Evolutionary conservation across 2,329 filamentous ascomycete species (phyloP).

Genomic region (Talaromyces sp.): DNA sequence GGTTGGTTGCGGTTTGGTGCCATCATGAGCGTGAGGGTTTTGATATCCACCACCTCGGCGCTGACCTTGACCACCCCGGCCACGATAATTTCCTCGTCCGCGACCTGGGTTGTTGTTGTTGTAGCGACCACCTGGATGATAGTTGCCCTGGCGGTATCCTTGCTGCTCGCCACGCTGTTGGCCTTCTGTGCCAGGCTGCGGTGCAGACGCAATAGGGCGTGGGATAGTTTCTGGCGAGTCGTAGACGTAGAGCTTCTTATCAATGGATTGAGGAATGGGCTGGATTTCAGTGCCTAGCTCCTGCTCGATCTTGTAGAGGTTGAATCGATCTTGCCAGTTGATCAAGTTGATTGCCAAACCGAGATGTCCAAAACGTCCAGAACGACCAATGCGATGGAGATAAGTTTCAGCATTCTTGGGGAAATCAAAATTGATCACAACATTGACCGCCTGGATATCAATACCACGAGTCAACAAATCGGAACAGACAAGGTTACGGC

Average conservation of each 20-base stretch:
- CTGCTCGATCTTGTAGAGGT: conserved; percentile 96
- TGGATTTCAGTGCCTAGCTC: conserved; percentile 96
- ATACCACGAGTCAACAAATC: conserved; percentile 97
- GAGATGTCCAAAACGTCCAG: conserved; percentile 92
- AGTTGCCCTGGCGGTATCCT: conserved; percentile 31
- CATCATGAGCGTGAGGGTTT: conserved; percentile 28
- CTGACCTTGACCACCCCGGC: conserved; percentile 38
- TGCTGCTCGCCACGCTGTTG: conserved; percentile 28
- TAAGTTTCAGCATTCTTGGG: conserved; percentile 99
- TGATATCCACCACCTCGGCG: conserved; percentile 33
- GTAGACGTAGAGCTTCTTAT: conserved; percentile 98
- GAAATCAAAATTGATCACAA: conserved; percentile 99
- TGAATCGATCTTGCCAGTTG: conserved; percentile 99
- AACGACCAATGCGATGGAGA: conserved; percentile 95
- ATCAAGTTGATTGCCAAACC: conserved; percentile 98
- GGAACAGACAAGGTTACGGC: conserved; percentile 96
- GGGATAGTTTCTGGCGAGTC: conserved; percentile 94
- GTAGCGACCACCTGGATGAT: conserved; percentile 35
- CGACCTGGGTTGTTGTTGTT: conserved; percentile 31
- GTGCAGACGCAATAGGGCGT: conserved; percentile 62
- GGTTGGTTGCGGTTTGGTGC: conserved; percentile 26
- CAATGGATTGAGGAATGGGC: conserved; percentile 88
- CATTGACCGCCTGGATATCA: conserved; percentile 98
- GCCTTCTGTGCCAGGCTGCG: conserved; percentile 22
- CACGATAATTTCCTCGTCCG: conserved; percentile 40